phyloP scores from a whole-genome alignment of 2,329 filamentous ascomycete species.

The Zymoseptoria ardabiliae region DNA sequence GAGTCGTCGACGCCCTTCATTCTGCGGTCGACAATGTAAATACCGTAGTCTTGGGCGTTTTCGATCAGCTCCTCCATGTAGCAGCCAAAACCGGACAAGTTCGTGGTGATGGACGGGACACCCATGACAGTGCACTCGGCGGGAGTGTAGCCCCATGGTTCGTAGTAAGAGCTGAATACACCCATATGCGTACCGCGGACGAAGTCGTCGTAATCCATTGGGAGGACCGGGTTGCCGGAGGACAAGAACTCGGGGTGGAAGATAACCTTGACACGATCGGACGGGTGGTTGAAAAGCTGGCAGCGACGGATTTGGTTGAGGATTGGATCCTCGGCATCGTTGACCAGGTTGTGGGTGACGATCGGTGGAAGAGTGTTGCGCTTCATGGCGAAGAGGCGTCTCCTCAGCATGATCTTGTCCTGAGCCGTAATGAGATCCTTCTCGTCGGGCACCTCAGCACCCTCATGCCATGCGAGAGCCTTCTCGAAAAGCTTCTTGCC shows the following conservation, averaged over 20 bases:
- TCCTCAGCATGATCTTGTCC: constrained; percentile 85
- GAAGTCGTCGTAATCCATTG: constrained; percentile 96
- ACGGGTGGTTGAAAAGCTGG: constrained; percentile 92
- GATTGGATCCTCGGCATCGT: constrained; percentile 86
- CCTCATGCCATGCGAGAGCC: constrained; percentile 91
- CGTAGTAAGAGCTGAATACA: constrained; percentile 95
- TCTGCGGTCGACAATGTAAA: constrained; percentile 95
- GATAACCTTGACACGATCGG: constrained; percentile 91
- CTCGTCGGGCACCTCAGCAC: constrained; percentile 86
- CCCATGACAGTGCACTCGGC: constrained; percentile 99
- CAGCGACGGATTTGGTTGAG: constrained; percentile 93
- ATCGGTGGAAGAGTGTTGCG: constrained; percentile 82
- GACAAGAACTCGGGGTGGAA: constrained; percentile 98
- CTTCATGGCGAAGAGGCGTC: constrained; percentile 95
- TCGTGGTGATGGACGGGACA: constrained; percentile 95
- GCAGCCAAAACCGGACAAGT: constrained; percentile 94
- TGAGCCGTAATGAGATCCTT: constrained; percentile 90
- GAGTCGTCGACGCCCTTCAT: constrained; percentile 95
- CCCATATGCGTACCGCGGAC: constrained; percentile 94
- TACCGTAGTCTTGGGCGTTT: constrained; percentile 95
- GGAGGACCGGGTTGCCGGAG: constrained; percentile 88
- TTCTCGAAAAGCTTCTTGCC: constrained; percentile 92
- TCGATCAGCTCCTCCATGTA: constrained; percentile 99
- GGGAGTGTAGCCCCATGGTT: constrained; percentile 98
- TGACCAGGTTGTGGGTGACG: constrained; percentile 98